A percentile compares a stretch with the other conserved stretches of the same genome.
Evolutionary conservation across 2,329 filamentous ascomycete genomes (phyloP).

Genomic region (Cercospora sp.): DNA sequence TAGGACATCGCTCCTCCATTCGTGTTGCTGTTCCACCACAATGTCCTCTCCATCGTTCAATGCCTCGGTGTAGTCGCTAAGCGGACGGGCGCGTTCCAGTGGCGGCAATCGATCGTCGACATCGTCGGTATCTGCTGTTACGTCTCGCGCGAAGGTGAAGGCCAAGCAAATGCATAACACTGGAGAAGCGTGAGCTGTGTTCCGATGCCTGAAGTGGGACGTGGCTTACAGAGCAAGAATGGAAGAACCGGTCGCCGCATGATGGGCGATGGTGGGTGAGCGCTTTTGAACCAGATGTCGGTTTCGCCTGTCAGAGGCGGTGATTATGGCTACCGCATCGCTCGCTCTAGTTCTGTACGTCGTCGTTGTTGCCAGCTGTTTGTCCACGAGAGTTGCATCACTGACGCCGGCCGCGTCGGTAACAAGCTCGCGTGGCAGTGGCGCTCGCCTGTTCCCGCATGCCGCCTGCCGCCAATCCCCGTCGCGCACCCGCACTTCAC

Average conservation of each 20-base stretch:
- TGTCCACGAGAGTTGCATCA: neutral
- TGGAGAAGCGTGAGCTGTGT: conserved; percentile 3
- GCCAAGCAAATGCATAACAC: conserved; percentile 24
- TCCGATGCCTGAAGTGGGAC: neutral
- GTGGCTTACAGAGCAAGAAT: conserved; percentile 19
- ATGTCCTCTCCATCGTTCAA: conserved; percentile 13
- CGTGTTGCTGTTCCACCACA: conserved; percentile 10
- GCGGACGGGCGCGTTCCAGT: neutral
- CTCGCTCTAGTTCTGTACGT: neutral
- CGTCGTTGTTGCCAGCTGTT: conserved; percentile 5
- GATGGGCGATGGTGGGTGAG: neutral
- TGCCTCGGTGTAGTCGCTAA: conserved; percentile 10
- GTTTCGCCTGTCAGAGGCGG: conserved; percentile 3
- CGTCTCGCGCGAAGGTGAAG: conserved; percentile 21
- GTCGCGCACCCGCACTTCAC: neutral
- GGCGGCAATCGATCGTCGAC: conserved; percentile 9
- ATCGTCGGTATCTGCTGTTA: conserved; percentile 7
- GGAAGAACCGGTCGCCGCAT: conserved; percentile 20
- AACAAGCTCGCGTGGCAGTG: neutral
- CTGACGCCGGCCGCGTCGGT: neutral
- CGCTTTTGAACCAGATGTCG: neutral
- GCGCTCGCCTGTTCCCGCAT: neutral
- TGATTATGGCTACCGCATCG: conserved; percentile 3
- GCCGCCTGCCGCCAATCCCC: neutral
- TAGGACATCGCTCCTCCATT: conserved; percentile 29